phyloP scores from a whole-genome alignment of 192 early-diverging fungal genomes.

The Coemansia sp. region DNA sequence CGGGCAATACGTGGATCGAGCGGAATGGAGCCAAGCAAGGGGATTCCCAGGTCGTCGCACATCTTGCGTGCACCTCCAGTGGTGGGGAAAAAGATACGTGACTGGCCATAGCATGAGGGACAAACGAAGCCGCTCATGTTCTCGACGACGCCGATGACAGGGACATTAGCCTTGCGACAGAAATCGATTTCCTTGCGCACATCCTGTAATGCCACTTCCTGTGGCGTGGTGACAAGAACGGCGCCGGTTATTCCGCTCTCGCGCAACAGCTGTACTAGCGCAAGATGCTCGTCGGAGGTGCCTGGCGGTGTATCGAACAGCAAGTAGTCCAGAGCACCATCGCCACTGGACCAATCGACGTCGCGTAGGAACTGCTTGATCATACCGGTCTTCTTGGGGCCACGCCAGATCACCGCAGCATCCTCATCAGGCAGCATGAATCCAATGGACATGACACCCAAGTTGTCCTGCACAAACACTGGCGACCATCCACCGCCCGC shows the following conservation, averaged over 20 bases:
- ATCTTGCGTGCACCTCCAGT: conserved; percentile 72
- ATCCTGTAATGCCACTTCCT: conserved; percentile 83
- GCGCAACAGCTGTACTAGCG: conserved; percentile 76
- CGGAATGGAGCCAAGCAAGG: conserved; percentile 71
- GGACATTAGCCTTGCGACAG: conserved; percentile 75
- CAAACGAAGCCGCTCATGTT: conserved; percentile 99
- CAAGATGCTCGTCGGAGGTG: conserved; percentile 96
- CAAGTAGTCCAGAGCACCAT: conserved; percentile 72
- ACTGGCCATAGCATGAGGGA: conserved; percentile 77
- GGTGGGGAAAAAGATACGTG: conserved; percentile 73
- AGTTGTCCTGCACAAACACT: conserved; percentile 74
- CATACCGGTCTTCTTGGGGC: conserved; percentile 86
- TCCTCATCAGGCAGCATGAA: conserved; percentile 88
- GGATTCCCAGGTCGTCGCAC: conserved; percentile 63
- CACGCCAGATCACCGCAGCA: conserved; percentile 94
- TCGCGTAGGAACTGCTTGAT: conserved; percentile 97
- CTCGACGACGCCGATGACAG: conserved; percentile 91
- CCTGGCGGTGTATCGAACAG: conserved; percentile 97
- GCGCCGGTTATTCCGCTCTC: conserved; percentile 82
- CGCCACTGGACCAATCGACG: conserved; percentile 78
- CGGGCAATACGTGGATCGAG: conserved; percentile 78
- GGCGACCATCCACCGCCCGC: conserved; percentile 78
- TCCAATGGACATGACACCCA: conserved; percentile 89
- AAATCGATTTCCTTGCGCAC: conserved; percentile 97
- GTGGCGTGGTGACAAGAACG: conserved; percentile 92